Evolutionary conservation across 352 stramenopile species (phyloP).

Genomic region (Blastocystis sp.): DNA sequence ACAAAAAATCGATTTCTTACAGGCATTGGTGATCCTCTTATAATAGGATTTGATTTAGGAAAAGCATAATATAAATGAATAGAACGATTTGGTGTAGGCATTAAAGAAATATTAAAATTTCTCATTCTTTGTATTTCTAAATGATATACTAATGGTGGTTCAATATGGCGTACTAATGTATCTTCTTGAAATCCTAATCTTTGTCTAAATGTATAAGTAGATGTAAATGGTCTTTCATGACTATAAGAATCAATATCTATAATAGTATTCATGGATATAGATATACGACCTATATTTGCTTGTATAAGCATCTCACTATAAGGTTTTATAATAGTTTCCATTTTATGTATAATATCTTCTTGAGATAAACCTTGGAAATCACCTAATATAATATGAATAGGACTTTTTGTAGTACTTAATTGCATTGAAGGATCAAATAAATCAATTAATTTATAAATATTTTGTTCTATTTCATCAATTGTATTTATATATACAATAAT

Average conservation of each 20-base stretch:
- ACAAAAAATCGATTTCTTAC: constrained; percentile 74
- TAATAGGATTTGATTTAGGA: constrained; percentile 57
- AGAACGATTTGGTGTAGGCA: constrained; percentile 61
- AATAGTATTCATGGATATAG: no score
- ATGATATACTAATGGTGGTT: constrained; percentile 84
- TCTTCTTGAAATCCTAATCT: constrained; percentile 78
- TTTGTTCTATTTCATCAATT: background rate
- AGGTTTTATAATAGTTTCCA: no score
- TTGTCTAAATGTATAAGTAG: constrained; percentile 62
- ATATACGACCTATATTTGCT: no score
- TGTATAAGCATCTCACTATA: no score
- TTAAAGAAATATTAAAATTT: constrained; percentile 82
- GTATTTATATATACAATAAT: background rate
- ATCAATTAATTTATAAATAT: no score
- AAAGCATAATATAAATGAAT: constrained; percentile 90
- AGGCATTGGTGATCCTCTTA: constrained; percentile 41
- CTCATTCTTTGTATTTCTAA: constrained; percentile 83
- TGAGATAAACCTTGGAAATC: no score
- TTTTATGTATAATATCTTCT: no score
- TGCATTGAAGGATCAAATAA: no score
- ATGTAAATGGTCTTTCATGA: constrained; percentile 40
- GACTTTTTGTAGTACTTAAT: no score
- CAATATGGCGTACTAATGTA: constrained; percentile 86
- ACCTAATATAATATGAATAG: no score
- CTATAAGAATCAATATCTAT: no score